Evolutionary conservation across 768 basidiomycete genomes (phyloP), one percentile per base, ranked within the genome.

Genomic region (Lepiota brunneoincarnata): DNA sequence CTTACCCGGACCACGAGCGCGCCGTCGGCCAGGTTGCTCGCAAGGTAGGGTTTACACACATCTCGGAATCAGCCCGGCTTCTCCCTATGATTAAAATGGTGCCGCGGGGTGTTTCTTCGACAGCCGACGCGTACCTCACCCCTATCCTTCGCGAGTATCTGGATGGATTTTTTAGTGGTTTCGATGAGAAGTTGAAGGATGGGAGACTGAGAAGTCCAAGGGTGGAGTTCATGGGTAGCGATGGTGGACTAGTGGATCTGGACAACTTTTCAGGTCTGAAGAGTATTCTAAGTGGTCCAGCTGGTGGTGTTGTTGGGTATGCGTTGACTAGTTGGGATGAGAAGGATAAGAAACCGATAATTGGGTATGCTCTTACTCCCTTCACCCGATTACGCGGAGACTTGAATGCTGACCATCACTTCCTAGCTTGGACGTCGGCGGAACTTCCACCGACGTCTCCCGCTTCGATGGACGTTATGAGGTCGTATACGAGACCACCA

Each of bases 61-160:
- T 98, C 61, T 95, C 93, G 1, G 83, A 91, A 61, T 95, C 93
- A 0, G 87, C 91, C 2, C 83, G 86, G 57, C 76, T 95, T n/a
- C 79, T 92, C 24, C 90, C 93, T 2, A 93, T 93, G 90, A 95
- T 96, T 76, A 93, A 93, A 71, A 89, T 95, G 79, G 91, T 97
- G 9, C 90, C 93, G 1, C 87, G 95, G 0, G 95, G 93, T 2
- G 85, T 89, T 9, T 96, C 93, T 0, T 89, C 91, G 0, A 95
- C 93, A 0, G 95, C 93, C 0, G 95, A 98, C 61, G 95, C 95
- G 0, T 98, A 98, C 68, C 83, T 98, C 36, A 97, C 94, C 0
- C 95, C 95, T 12, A 89, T 97, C 57, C 70, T 97, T 21, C 69
- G 77, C 9, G 79, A 84, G 11, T 98, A 98, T 63, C 78, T 98